A percentile compares a stretch with the other conserved stretches of the same genome.
Evolutionary conservation across 192 early-diverging fungal species (phyloP).

Genomic region (Podila epigama): DNA sequence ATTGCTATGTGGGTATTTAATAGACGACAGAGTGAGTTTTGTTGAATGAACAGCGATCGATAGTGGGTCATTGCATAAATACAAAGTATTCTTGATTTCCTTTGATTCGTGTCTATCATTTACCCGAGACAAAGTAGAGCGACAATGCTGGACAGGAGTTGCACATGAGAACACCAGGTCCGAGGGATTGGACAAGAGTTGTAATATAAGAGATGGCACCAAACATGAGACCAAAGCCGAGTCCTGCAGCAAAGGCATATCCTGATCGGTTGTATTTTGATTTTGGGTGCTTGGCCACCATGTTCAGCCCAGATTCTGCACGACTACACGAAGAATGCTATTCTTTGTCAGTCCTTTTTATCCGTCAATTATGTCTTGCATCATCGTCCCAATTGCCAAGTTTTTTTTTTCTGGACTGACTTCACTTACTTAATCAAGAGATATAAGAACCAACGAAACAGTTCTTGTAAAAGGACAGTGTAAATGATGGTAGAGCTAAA

Average conservation of each 20-base stretch:
- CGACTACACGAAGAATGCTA: conserved; percentile 42
- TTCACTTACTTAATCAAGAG: conserved; percentile 54
- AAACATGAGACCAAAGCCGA: conserved; percentile 78
- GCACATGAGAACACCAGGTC: conserved; percentile 73
- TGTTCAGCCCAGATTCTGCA: conserved; percentile 71
- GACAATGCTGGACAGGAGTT: conserved; percentile 65
- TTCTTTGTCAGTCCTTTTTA: no score
- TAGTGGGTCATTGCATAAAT: background rate
- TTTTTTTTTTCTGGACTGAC: background rate
- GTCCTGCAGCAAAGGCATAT: conserved; percentile 75
- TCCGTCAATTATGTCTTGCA: no score
- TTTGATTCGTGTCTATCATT: background rate
- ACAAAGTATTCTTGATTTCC: background rate
- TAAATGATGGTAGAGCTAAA: conserved; percentile 63
- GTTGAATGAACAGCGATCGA: background rate
- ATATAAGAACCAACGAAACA: conserved; percentile 72
- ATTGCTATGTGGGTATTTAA: conserved; percentile 56
- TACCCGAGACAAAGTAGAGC: conserved; percentile 76
- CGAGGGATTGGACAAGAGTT: conserved; percentile 69
- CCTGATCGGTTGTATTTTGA: conserved; percentile 68
- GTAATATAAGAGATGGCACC: conserved; percentile 75
- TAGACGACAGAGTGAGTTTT: background rate
- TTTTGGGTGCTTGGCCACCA: conserved; percentile 67
- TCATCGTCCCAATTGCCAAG: background rate
- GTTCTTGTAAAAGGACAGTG: conserved; percentile 70